Percentiles rank a stretch among this genome's conserved stretches.
Conservation (phyloP, 2,329 filamentous ascomycete species). For the Chalaropsis ovoidea region DNA sequence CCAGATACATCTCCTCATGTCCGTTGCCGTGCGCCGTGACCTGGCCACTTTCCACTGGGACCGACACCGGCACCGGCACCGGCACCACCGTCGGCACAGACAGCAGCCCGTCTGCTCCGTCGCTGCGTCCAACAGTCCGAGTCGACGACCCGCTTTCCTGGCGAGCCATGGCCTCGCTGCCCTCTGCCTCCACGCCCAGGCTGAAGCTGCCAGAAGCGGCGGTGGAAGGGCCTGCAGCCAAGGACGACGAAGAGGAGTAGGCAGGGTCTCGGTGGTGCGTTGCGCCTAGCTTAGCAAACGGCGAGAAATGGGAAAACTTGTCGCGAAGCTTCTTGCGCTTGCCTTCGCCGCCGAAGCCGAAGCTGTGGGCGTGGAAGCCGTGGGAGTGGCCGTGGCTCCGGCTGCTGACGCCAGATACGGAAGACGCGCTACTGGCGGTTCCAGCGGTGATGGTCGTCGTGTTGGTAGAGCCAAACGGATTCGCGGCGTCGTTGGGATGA, state of each 20-base stretch:
- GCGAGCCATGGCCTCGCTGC: constrained; percentile 10
- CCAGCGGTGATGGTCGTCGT: constrained; percentile 29
- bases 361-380: constrained; percentile 32
- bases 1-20: constrained; percentile 23
- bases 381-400: not conserved
- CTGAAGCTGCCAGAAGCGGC: not conserved
- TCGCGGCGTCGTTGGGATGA: not conserved
- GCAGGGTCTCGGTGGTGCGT: not conserved
- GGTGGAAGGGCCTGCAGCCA: not conserved
- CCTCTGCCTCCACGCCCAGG: not conserved
- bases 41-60: not conserved
- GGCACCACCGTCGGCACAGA: not conserved
- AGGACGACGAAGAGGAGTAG: not conserved
- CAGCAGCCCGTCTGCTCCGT: not conserved
- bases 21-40: constrained; percentile 23
- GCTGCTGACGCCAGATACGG: not conserved
- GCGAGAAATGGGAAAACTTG: constrained; percentile 19
- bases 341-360: constrained; percentile 31
- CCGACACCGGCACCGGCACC: not conserved
- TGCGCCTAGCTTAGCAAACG: constrained; percentile 22
- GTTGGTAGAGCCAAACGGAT: constrained; percentile 25
- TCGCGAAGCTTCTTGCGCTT: constrained; percentile 21
- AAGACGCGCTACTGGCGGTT: constrained; percentile 17
- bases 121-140: not conserved
- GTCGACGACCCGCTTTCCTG: constrained; percentile 12